These are phyloP conservation scores for Aspergillus sp. DNA, from an alignment of 2,329 filamentous ascomycete genomes.

Conservation along the genomic window DNA sequence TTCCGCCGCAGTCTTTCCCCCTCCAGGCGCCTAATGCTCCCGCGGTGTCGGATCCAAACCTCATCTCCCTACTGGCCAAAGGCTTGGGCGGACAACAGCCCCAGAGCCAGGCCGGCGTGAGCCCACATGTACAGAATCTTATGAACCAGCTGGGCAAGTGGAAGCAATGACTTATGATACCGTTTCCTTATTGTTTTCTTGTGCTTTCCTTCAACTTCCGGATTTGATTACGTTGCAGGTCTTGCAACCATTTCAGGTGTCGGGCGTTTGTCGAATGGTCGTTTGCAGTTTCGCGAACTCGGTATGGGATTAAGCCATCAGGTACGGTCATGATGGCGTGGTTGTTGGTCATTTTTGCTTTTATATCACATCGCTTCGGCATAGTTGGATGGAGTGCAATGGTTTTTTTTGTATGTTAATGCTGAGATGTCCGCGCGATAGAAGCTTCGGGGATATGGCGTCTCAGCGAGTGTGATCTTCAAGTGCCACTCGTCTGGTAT, in stretches of 20 bases:
- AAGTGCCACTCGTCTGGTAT: neutral
- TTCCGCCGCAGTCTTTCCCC: constrained; percentile 28
- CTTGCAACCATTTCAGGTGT: constrained; percentile 11
- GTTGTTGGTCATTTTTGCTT: constrained; percentile 7
- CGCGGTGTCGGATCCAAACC: constrained; percentile 32
- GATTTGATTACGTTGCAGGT: constrained; percentile 10
- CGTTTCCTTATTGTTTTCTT: constrained; percentile 14
- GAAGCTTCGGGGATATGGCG: constrained; percentile 4
- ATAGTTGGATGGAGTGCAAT: constrained; percentile 10
- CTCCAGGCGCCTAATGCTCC: constrained; percentile 26
- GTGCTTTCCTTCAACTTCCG: constrained; percentile 15
- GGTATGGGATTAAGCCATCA: constrained; percentile 6
- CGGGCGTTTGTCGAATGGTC: constrained; percentile 17
- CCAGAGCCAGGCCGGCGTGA: constrained; percentile 31
- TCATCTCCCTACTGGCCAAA: constrained; percentile 39
- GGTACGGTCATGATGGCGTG: constrained; percentile 8
- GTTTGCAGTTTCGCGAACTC: constrained; percentile 8
- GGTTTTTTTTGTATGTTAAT: constrained; percentile 5
- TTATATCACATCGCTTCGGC: constrained; percentile 4
- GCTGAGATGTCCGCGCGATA: constrained; percentile 5
- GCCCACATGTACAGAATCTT: constrained; percentile 46
- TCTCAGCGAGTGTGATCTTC: neutral
- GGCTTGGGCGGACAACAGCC: constrained; percentile 34
- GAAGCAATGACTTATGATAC: constrained; percentile 39
- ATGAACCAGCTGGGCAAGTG: constrained; percentile 48